A percentile compares a stretch with the other conserved stretches of the same genome.
These are phyloP conservation scores for Mycena indigotica DNA, from an alignment of 768 basidiomycete species.

Conservation along the genomic window DNA sequence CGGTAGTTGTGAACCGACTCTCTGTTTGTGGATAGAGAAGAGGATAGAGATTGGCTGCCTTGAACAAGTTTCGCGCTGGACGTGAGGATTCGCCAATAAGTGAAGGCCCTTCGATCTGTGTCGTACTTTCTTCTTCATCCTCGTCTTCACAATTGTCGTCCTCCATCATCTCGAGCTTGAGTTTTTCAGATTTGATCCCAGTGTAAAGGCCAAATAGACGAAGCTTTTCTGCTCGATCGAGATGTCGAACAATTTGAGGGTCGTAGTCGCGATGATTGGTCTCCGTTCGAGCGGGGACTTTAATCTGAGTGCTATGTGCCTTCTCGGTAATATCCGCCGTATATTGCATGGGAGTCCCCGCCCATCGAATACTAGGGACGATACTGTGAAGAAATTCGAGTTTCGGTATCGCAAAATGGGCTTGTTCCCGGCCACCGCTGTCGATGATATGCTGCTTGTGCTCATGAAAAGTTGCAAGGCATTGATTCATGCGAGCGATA, in stretches of 20 bases:
- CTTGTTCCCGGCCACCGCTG: constrained; percentile 29
- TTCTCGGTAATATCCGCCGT: constrained; percentile 39
- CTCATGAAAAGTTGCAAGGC: too few relatives aligned
- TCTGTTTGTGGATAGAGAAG: constrained; percentile 9
- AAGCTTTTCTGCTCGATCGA: too few relatives aligned
- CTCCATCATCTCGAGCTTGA: constrained; percentile 12
- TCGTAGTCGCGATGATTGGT: too few relatives aligned
- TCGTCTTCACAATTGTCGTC: constrained; percentile 6
- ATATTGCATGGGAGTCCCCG: constrained; percentile 37
- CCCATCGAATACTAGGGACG: constrained; percentile 24
- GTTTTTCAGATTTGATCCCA: constrained; percentile 13
- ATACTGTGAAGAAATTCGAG: constrained; percentile 40
- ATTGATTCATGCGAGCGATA: constrained; percentile 19
- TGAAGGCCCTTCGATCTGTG: background rate
- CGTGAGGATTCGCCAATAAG: constrained; percentile 1
- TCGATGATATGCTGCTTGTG: too few relatives aligned
- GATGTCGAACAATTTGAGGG: too few relatives aligned
- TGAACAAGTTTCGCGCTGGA: constrained; percentile 13
- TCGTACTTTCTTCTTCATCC: constrained; percentile 1
- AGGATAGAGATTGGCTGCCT: constrained; percentile 3
- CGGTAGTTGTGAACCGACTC: constrained; percentile 12
- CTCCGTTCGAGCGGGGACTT: too few relatives aligned
- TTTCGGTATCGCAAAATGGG: constrained; percentile 42
- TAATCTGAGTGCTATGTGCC: too few relatives aligned
- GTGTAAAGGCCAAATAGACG: constrained; percentile 33